phyloP scores from a whole-genome alignment of 257 asterid genomes.

The Solanum okadae region DNA sequence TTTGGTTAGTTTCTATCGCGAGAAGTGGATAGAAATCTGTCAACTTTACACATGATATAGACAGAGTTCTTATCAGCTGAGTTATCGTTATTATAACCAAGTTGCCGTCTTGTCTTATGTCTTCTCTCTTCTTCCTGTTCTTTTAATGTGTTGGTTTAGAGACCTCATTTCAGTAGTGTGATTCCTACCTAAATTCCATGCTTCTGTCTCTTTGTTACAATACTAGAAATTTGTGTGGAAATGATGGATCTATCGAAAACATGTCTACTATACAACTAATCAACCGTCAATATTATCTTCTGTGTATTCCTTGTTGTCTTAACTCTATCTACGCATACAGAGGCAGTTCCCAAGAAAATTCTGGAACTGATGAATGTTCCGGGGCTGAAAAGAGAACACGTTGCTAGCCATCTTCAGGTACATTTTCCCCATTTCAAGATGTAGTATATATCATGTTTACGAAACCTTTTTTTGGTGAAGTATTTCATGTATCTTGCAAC shows the following conservation, averaged over 20 bases:
- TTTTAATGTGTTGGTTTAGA: not conserved
- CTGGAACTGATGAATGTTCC: conserved; percentile 89
- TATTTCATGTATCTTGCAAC: not conserved
- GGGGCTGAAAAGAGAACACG: conserved; percentile 81
- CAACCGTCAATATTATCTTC: not conserved
- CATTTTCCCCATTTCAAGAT: not conserved
- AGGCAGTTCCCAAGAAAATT: conserved; percentile 86
- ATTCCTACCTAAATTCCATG: not conserved
- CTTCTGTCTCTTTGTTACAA: not conserved
- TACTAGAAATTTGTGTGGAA: not conserved
- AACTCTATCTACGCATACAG: conserved; percentile 29
- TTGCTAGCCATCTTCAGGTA: conserved; percentile 98
- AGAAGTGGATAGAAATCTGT: not conserved
- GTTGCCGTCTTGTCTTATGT: not conserved
- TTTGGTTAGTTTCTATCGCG: not conserved
- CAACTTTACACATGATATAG: not conserved
- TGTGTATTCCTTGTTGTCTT: not conserved
- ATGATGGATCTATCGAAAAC: not conserved
- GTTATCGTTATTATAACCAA: not conserved
- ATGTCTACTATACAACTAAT: not conserved
- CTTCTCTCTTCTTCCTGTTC: not conserved
- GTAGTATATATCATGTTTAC: not conserved
- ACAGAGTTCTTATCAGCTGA: not conserved
- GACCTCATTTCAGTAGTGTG: not conserved
- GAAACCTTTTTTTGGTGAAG: not conserved